phyloP scores from a whole-genome alignment of 2,329 filamentous ascomycete species.

The Claviceps sp. region DNA sequence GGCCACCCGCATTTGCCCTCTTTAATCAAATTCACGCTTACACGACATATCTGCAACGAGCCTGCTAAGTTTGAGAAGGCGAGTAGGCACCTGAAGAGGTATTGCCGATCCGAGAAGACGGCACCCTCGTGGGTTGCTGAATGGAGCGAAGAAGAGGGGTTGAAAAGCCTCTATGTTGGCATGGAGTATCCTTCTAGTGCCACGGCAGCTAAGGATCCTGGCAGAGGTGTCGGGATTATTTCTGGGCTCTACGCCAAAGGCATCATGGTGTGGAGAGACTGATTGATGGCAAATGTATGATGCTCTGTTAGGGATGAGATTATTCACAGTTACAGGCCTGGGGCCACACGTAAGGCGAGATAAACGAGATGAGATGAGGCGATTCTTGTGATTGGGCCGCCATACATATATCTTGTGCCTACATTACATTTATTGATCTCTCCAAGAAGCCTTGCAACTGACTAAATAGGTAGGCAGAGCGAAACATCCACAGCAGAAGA shows the following conservation, averaged over 20 bases:
- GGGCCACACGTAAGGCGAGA: too few species aligned
- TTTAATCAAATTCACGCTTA: slow-evolving; percentile 17
- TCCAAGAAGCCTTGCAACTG: too few species aligned
- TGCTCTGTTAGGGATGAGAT: not conserved
- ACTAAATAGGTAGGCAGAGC: too few species aligned
- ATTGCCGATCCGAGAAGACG: slow-evolving; percentile 6
- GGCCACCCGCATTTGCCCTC: slow-evolving; percentile 25
- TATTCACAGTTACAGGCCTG: too few species aligned
- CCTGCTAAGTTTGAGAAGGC: slow-evolving; percentile 13
- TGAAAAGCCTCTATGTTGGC: slow-evolving; percentile 21
- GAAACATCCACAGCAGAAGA: too few species aligned
- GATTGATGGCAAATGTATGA: not conserved
- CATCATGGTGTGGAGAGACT: slow-evolving; percentile 16
- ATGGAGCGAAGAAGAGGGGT: slow-evolving; percentile 21
- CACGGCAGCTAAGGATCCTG: slow-evolving; percentile 18
- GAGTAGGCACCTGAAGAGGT: not conserved
- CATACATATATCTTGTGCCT: too few species aligned
- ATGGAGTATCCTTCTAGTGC: slow-evolving; percentile 21
- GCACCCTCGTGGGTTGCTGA: slow-evolving; percentile 18
- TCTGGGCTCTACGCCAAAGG: slow-evolving; percentile 25
- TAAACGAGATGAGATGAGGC: too few species aligned
- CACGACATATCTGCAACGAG: slow-evolving; percentile 23
- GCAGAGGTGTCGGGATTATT: slow-evolving; percentile 20
- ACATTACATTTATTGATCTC: too few species aligned
- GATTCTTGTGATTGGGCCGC: too few species aligned